Evolutionary conservation across 2,329 filamentous ascomycete species (phyloP).

Genomic region (Didymellaceae sp.): DNA sequence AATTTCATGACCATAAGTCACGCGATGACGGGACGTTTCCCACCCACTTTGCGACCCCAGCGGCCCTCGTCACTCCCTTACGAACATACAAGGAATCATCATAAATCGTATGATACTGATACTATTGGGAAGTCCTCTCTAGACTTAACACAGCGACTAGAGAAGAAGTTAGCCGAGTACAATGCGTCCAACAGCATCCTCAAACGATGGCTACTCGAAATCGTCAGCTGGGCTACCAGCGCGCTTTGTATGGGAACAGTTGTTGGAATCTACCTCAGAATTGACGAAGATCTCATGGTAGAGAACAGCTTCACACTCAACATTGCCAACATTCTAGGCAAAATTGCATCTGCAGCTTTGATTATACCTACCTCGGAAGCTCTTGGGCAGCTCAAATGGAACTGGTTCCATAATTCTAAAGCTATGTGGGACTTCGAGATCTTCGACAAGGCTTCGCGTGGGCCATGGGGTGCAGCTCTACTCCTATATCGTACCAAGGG

Average conservation of each 20-base stretch:
- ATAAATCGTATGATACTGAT: background rate
- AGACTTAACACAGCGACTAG: conserved; percentile 24
- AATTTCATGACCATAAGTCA: too few relatives aligned
- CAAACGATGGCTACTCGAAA: conserved; percentile 25
- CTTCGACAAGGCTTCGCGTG: conserved; percentile 34
- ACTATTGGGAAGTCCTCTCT: background rate
- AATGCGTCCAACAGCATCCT: conserved; percentile 17
- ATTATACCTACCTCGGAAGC: conserved; percentile 34
- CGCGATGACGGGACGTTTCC: too few relatives aligned
- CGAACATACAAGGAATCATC: background rate
- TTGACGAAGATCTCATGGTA: background rate
- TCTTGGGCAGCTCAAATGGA: conserved; percentile 39
- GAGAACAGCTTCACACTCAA: background rate
- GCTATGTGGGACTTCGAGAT: conserved; percentile 43
- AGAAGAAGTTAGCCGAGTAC: conserved; percentile 20
- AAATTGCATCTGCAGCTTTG: conserved; percentile 27
- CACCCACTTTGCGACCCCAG: too few relatives aligned
- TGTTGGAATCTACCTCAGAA: conserved; percentile 10
- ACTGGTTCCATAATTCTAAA: conserved; percentile 26
- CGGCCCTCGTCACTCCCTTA: too few relatives aligned
- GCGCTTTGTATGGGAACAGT: conserved; percentile 19
- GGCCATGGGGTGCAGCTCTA: conserved; percentile 17
- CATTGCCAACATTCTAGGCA: conserved; percentile 21
- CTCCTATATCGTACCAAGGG: background rate
- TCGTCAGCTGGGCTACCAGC: conserved; percentile 24